Base-by-base conservation (phyloP, 2,329 filamentous ascomycete species). In the Nigrospora sphaerica region DNA sequence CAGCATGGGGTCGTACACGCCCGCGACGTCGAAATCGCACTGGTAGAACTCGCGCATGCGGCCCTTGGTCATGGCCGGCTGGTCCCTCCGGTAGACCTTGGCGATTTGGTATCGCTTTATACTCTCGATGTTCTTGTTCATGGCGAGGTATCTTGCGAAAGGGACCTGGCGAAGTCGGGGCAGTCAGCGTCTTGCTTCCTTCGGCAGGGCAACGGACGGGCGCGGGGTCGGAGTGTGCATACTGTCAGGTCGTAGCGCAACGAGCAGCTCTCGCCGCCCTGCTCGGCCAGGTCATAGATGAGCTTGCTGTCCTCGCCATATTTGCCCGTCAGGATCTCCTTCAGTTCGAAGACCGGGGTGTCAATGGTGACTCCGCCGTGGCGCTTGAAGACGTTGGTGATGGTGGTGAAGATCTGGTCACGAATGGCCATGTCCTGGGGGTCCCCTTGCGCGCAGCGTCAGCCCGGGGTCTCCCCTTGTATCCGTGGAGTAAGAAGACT, bases 281-380 rank as follows among this genome's bases (percentile, higher is more conserved):
- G 87, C 60, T 93, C 87, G 54, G 83, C 82, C 52, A 92, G 77
- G 62, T 92, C 86, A 70, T 92, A 92, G 67, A 91, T 90, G 61
- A 90, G 57, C 48, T 62, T 60, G n/a, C 57, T 58, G 47, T 64
- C 62, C 54, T 65, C 59, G 49, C 62, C 60, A 50, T 58, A 54
- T 39, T 65, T 88, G 46, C 86, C 86, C 12, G 85, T 75, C 18
- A 90, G 74, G 50, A 89, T 87, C 56, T 88, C 85, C 58, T 81
- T 81, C 45, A 88, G 71, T 63, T 90, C 86, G 61, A 89, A 90
- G 45, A 88, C 85, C 49, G 70, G 74, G 47, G 83, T 88, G 63
- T 86, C 83, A 47, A 88, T 77, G 46, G 81, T 79, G 39, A 82
- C 80, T 35, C 73, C 84, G 56, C 82, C 83, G 69, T 87, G 81